A percentile compares a stretch with the other conserved stretches of the same genome.
These are phyloP conservation scores for Xylaria sp. DNA, from an alignment of 2,329 filamentous ascomycete genomes.

Conservation along the genomic window DNA sequence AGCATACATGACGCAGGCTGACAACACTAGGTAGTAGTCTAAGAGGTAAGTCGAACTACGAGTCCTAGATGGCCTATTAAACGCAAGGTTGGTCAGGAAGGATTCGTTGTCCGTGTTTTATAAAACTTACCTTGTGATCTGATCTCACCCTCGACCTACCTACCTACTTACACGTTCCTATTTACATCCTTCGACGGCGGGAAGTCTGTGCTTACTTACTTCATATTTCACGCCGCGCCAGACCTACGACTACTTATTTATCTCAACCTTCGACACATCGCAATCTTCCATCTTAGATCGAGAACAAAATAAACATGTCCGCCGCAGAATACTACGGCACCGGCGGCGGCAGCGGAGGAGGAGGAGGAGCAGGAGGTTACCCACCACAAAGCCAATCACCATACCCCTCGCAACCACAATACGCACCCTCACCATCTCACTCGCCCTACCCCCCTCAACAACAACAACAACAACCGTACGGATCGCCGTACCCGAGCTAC, in stretches of 20 bases:
- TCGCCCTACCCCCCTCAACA: constrained; percentile 32
- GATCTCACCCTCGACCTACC: background rate
- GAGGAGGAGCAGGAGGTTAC: constrained; percentile 18
- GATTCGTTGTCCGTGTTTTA: background rate
- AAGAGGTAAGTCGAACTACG: background rate
- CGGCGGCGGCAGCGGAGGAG: constrained; percentile 35
- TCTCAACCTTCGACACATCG: background rate
- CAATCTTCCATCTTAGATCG: background rate
- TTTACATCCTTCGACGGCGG: no score
- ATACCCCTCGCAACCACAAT: constrained; percentile 40
- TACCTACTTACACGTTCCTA: no score
- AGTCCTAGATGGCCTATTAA: constrained; percentile 4
- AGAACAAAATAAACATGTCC: constrained; percentile 10
- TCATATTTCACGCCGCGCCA: background rate
- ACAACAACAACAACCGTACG: constrained; percentile 26
- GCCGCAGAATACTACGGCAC: constrained; percentile 48
- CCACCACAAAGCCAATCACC: constrained; percentile 39
- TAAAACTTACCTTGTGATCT: background rate
- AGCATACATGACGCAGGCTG: background rate
- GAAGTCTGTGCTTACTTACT: background rate
- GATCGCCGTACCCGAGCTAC: constrained; percentile 42
- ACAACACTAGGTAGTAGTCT: background rate
- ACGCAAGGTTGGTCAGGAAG: background rate
- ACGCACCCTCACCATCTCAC: constrained; percentile 36
- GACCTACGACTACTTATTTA: background rate